These are phyloP conservation scores for Trifolium dubium DNA, from an alignment of 306 rosid species.

Conservation along the genomic window DNA sequence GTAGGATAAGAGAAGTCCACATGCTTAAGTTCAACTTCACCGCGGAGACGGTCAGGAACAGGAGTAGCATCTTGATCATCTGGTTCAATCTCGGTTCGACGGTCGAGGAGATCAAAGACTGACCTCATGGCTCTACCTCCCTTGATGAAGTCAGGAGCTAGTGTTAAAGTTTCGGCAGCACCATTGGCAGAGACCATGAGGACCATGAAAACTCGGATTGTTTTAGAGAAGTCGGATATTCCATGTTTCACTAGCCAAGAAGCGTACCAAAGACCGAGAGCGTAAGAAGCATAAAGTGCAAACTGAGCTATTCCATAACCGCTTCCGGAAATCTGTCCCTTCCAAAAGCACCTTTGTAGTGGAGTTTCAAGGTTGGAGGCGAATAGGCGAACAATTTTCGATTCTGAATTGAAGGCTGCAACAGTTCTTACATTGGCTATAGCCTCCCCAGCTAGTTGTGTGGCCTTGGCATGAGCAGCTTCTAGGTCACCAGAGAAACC, in stretches of 20 bases:
- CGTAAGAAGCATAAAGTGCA: constrained; percentile 93
- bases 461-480: constrained; percentile 91
- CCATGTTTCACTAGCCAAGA: constrained; percentile 99
- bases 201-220: constrained; percentile 95
- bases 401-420: constrained; percentile 95
- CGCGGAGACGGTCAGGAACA: constrained; percentile 85
- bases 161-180: constrained; percentile 93
- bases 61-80: constrained; percentile 84
- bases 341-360: constrained; percentile 89
- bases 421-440: constrained; percentile 97
- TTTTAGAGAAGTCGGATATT: constrained; percentile 90
- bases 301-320: constrained; percentile 97
- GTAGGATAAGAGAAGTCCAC: constrained; percentile 90
- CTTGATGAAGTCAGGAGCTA: constrained; percentile 98
- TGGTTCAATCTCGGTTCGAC: constrained; percentile 95
- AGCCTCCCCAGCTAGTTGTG: constrained; percentile 98
- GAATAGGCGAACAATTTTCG: constrained; percentile 80
- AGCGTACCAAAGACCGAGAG: constrained; percentile 99
- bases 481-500: constrained; percentile 98
- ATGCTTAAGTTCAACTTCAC: constrained; percentile 93
- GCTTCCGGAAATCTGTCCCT: constrained; percentile 97
- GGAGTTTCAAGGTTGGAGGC: constrained; percentile 81
- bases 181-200: constrained; percentile 99
- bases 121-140: constrained; percentile 97
- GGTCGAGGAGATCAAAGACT: constrained; percentile 95